These are phyloP conservation scores for Neocallimastix lanati DNA, from an alignment of 192 early-diverging fungal genomes.

Conservation along the genomic window DNA sequence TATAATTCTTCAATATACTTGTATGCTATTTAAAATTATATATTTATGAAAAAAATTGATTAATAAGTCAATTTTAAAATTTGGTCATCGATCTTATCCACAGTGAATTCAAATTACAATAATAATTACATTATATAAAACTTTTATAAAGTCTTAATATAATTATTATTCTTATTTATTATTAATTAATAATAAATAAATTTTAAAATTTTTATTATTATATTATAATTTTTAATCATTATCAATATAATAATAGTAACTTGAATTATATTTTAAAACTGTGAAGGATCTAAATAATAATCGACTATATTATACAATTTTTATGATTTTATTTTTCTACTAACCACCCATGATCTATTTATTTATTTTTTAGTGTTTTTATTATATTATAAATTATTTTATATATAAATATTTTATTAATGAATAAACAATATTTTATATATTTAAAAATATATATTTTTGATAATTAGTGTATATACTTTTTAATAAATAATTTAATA, in stretches of 20 bases:
- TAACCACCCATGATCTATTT: not conserved
- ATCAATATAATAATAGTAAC: not conserved
- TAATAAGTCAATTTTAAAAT: not conserved
- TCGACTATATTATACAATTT: not conserved
- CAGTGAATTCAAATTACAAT: not conserved
- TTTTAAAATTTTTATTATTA: not conserved
- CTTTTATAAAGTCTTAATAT: too few species aligned
- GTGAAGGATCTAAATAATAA: not conserved
- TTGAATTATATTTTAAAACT: not conserved
- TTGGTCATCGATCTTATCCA: not conserved
- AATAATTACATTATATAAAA: too few species aligned
- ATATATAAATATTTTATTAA: too few species aligned
- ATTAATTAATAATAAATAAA: not conserved
- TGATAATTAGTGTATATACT: too few species aligned
- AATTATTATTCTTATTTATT: not conserved
- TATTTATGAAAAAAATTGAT: not conserved
- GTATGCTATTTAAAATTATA: conserved; percentile 31
- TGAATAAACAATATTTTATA: too few species aligned
- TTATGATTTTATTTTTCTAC: not conserved
- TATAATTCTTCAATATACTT: conserved; percentile 87
- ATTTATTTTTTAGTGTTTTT: not conserved
- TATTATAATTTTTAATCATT: not conserved
- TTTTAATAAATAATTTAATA: too few species aligned
- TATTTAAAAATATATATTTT: too few species aligned
- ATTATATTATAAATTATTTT: too few species aligned